Evolutionary conservation across 2,329 filamentous ascomycete genomes (phyloP), one percentile per base, ranked within the genome.

Genomic region (Lecanicillium sp.): DNA sequence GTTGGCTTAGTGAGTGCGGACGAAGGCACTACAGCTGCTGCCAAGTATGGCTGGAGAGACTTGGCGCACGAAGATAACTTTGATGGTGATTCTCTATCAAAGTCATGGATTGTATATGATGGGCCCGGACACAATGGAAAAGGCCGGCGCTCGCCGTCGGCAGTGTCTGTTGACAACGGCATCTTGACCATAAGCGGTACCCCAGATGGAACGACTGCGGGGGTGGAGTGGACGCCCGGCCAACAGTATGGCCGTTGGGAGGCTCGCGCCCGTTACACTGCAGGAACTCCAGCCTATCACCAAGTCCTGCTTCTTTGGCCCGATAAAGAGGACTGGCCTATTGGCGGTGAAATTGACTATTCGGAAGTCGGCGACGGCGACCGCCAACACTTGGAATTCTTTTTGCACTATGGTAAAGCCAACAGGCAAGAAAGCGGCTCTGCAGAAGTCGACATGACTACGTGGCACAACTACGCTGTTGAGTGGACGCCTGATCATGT

Each of bases 171-270:
- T 11, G 4, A 9, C 8, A 17, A 33, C 30, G 18, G 30, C 14
- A 33, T 33, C 14, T 16, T 33, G 9, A 33, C 30, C 30, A 33
- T 33, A 13, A 33, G 12, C 12, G 30, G 30, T 15, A 33, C 12
- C 30, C 11, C 30, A 11, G 11, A 13, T 18, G 30, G 30, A 13
- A 33, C 30, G 13, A 33, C 30, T 4, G 30, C 13, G 11, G 30
- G 30, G 11, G 17, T 33, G 9, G 30, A 13, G 15, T 33, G 30
- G 30, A 5, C 14, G 4, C 15, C 18, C 30, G 30, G 30, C 30
- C 30, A 33, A 15, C 30, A 33, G 18, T 33, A 33, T 15, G 30
- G 30, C 5, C 30, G 30, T 18, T 33, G 30, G 30, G 30, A 33
- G 14, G 14, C 30, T 11, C 11, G 30, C 12, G 30, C 30, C 13